These are phyloP conservation scores for Trametes gibbosa DNA, from an alignment of 768 basidiomycete species.

Conservation along the genomic window DNA sequence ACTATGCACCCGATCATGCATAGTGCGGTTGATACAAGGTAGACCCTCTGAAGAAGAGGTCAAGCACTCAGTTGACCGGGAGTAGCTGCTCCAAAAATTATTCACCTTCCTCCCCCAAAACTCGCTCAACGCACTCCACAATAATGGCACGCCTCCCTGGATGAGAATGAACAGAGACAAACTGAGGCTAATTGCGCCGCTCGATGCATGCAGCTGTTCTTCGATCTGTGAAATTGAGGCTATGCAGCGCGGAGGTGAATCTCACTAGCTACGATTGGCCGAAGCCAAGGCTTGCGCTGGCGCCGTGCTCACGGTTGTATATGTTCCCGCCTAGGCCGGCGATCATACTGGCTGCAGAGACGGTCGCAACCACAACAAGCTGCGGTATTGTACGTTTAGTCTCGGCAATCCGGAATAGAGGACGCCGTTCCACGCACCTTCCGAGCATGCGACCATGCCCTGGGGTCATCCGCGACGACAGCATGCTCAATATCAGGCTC, in stretches of 20 bases:
- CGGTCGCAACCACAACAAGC: conserved; percentile 41
- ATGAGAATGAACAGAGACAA: conserved; percentile 71
- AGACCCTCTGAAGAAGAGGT: conserved; percentile 41
- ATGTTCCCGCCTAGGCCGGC: conserved; percentile 58
- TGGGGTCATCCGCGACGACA: conserved; percentile 26
- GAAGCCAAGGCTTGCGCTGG: not conserved
- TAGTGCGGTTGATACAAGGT: conserved; percentile 48
- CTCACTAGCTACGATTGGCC: not conserved
- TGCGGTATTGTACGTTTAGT: not conserved
- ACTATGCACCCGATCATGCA: conserved; percentile 56
- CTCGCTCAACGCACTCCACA: conserved; percentile 72
- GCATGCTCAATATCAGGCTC: conserved; percentile 28
- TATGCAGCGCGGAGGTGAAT: conserved; percentile 27
- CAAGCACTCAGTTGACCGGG: not conserved
- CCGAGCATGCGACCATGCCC: conserved; percentile 26
- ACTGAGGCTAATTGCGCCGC: conserved; percentile 61
- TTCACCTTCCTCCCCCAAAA: conserved; percentile 71
- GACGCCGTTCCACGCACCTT: conserved; percentile 19
- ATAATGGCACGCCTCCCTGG: conserved; percentile 64
- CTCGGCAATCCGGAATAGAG: not conserved
- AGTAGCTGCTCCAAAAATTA: not conserved
- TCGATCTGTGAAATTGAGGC: conserved; percentile 65
- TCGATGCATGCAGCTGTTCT: conserved; percentile 54
- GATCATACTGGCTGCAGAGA: conserved; percentile 54
- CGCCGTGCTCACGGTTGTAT: conserved; percentile 51